Conservation (phyloP, 441 rosid genomes). For the California macrophylla region DNA sequence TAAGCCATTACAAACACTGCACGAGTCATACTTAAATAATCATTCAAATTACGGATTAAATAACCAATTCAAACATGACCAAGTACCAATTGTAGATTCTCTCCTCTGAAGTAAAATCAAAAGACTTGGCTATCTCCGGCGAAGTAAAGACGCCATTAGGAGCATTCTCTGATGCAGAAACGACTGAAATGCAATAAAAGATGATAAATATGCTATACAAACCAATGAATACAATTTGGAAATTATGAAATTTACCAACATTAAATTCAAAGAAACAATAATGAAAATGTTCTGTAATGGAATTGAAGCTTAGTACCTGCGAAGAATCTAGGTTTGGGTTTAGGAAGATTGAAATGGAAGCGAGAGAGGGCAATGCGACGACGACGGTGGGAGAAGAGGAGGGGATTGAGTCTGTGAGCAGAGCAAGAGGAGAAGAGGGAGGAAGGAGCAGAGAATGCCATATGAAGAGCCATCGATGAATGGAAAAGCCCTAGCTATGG, state of each 20-base stretch:
- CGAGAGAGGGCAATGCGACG: constrained; percentile 26
- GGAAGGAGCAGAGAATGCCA: constrained; percentile 36
- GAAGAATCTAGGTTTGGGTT: constrained; percentile 19
- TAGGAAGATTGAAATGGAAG: constrained; percentile 20
- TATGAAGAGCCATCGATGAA: constrained; percentile 31
- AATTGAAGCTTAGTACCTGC: constrained; percentile 25
- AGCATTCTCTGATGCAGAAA: constrained; percentile 38
- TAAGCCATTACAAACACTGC: background rate
- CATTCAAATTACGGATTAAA: background rate
- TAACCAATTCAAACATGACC: background rate
- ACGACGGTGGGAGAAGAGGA: constrained; percentile 47
- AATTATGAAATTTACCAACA: too few species aligned
- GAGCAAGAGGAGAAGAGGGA: constrained; percentile 35
- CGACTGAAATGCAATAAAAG: constrained; percentile 36
- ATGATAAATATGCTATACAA: background rate
- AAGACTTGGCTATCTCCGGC: constrained; percentile 67
- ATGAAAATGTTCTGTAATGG: background rate
- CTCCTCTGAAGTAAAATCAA: constrained; percentile 83
- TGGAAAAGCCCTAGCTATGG: constrained; percentile 2
- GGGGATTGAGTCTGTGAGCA: constrained; percentile 58
- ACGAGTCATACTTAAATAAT: background rate
- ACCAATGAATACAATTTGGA: background rate
- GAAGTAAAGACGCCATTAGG: constrained; percentile 53
- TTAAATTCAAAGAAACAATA: background rate
- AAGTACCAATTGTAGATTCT: constrained; percentile 78